A percentile compares a stretch with the other conserved stretches of the same genome.
phyloP scores from a whole-genome alignment of 495 filamentous ascomycete species.

The Penicillium fimorum region DNA sequence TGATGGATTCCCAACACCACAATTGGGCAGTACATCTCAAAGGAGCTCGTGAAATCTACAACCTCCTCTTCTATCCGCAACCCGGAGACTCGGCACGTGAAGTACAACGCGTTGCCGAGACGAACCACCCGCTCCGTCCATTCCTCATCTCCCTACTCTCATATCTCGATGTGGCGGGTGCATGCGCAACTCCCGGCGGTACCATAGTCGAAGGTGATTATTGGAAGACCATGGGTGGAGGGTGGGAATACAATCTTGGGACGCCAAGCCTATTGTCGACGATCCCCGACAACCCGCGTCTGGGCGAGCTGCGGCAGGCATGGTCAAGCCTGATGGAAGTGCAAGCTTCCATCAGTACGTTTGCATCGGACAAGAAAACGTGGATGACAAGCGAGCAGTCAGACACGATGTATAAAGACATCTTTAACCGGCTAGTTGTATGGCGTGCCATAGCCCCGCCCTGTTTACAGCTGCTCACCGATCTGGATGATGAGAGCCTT shows the following conservation, averaged over 20 bases:
- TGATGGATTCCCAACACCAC: slow-evolving; percentile 47
- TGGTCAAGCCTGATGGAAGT: slow-evolving; percentile 47
- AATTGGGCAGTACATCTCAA: slow-evolving; percentile 45
- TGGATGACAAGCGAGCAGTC: slow-evolving; percentile 36
- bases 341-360: slow-evolving; percentile 37
- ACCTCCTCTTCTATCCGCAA: slow-evolving; percentile 35
- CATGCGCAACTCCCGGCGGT: slow-evolving; percentile 41
- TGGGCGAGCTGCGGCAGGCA: slow-evolving; percentile 35
- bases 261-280: slow-evolving; percentile 33
- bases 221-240: slow-evolving; percentile 40
- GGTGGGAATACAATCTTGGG: slow-evolving; percentile 44
- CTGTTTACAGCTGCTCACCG: slow-evolving; percentile 30
- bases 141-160: slow-evolving; percentile 44
- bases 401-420: slow-evolving; percentile 34
- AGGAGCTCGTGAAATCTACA: slow-evolving; percentile 44
- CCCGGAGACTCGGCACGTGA: slow-evolving; percentile 27
- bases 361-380: slow-evolving; percentile 36
- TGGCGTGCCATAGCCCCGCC: slow-evolving; percentile 38
- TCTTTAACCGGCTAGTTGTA: slow-evolving; percentile 32
- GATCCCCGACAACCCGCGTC: slow-evolving; percentile 25
- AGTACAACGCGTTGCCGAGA: slow-evolving; percentile 34
- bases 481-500: slow-evolving; percentile 36
- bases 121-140: slow-evolving; percentile 38
- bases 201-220: slow-evolving; percentile 42
- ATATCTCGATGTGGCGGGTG: slow-evolving; percentile 43